Evolutionary conservation across 2,329 filamentous ascomycete species (phyloP).

Genomic region (Apiospora aurea): DNA sequence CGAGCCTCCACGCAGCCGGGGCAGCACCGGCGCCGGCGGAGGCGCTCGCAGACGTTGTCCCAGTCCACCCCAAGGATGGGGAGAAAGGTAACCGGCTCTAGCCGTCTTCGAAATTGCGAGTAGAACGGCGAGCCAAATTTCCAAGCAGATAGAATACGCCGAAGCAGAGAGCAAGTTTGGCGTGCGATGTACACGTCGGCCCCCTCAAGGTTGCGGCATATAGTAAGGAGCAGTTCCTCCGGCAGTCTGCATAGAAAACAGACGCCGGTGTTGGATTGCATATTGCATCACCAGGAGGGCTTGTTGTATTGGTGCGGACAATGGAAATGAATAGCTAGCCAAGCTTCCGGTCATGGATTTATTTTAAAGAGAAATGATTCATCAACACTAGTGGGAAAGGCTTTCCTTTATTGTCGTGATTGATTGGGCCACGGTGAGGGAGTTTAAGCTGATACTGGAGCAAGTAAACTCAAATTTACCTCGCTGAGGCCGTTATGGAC

Average conservation of each 20-base stretch:
- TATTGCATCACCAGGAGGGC: not conserved
- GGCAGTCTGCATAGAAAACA: not conserved
- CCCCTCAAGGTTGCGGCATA: not conserved
- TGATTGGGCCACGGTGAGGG: too few relatives aligned
- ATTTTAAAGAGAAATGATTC: too few relatives aligned
- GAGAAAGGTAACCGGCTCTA: not conserved
- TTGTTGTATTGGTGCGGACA: not conserved
- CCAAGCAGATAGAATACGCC: not conserved
- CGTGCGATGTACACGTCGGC: not conserved
- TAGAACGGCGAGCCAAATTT: not conserved
- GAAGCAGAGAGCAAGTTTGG: not conserved
- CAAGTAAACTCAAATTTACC: too few relatives aligned
- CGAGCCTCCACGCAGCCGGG: not conserved
- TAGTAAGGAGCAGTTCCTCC: not conserved
- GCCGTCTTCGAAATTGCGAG: not conserved
- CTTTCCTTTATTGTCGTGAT: too few relatives aligned
- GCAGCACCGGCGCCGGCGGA: not conserved
- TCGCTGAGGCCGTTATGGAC: too few relatives aligned
- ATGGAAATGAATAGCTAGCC: too few relatives aligned
- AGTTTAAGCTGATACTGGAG: too few relatives aligned
- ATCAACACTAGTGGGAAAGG: too few relatives aligned
- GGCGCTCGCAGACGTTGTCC: not conserved
- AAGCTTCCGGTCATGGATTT: too few relatives aligned
- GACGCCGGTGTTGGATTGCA: not conserved
- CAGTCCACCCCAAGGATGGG: not conserved